Evolutionary conservation across 2,329 filamentous ascomycete genomes (phyloP), one percentile per base, ranked within the genome.

Genomic region (Metarhizium album): DNA sequence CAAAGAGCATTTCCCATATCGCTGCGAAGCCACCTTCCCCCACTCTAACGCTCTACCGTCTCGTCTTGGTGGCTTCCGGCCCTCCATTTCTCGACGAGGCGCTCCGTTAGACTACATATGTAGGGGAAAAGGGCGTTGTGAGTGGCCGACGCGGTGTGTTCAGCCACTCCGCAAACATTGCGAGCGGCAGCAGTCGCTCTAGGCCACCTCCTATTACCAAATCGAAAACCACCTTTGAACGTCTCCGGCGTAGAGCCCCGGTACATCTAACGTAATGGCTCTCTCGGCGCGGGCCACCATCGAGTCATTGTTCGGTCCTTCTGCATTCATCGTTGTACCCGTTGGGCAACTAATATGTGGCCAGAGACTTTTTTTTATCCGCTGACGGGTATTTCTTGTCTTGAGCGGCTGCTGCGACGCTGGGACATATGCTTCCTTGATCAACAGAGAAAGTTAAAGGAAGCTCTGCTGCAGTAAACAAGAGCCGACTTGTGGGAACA

Each of bases 231-330:
- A 55, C n/a, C n/a, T 49, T 53, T 49, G 51, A 27, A 51, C 49
- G 52, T 18, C 14, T 9, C 57, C 16, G 11, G 61, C 63, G 62
- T 64, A 62, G 60, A 54, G 59, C 62, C 61, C 38, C 50, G 46
- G 49, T 57, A 45, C 58, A 46, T 70, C 60, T 74, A 70, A 75
- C 72, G 73, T 75, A 75, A 75, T 73, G 62, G 65, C 46, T 46
- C 58, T 63, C 40, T 49, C 31, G 48, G 16, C 48, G 42, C 40
- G 63, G 59, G 49, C 52, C 52, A 55, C 61, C 59, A 27, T 42
- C 62, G 63, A 66, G 64, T 63, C 65, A 64, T 49, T 54, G 42
- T 31, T 46, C 22, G 35, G 51, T 37, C 33, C 50, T 37, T 46
- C 14, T 42, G 24, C 20, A 20, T 13, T 27, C 33, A 37, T n/a